phyloP scores from a whole-genome alignment of 345 rosid genomes.

The sweet orange (Citrus sinensis) region DNA sequence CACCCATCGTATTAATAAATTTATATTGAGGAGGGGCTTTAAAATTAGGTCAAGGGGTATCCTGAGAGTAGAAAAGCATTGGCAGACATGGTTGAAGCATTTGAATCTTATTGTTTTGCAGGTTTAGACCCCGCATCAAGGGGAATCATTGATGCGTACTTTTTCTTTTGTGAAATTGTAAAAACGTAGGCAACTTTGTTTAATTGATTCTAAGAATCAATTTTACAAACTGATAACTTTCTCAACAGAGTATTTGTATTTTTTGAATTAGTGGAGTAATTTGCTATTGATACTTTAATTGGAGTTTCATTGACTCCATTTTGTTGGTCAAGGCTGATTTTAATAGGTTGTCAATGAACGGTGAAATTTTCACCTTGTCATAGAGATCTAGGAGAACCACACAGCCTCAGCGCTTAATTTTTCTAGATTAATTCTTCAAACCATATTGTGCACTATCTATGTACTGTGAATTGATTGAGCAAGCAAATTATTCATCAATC shows the following conservation, averaged over 20 bases:
- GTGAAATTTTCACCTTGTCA: background rate
- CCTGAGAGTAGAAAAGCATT: background rate
- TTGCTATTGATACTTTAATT: background rate
- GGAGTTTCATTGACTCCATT: background rate
- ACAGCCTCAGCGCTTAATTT: background rate
- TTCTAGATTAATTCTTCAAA: background rate
- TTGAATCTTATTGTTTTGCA: background rate
- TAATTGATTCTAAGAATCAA: no score
- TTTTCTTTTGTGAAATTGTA: background rate
- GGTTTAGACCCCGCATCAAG: background rate
- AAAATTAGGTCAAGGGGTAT: no score
- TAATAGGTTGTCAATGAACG: background rate
- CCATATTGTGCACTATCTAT: background rate
- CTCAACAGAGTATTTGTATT: background rate
- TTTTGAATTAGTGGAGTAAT: background rate
- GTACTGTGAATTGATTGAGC: background rate
- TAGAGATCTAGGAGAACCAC: no score
- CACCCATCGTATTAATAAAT: no score
- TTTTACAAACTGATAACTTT: background rate
- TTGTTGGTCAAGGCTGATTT: background rate
- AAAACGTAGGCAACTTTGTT: no score
- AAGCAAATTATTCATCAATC: background rate
- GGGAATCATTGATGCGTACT: background rate
- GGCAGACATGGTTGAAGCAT: background rate
- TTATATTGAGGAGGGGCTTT: no score